phyloP scores from a whole-genome alignment of 2,329 filamentous ascomycete species.

The Sclerotinia minor region DNA sequence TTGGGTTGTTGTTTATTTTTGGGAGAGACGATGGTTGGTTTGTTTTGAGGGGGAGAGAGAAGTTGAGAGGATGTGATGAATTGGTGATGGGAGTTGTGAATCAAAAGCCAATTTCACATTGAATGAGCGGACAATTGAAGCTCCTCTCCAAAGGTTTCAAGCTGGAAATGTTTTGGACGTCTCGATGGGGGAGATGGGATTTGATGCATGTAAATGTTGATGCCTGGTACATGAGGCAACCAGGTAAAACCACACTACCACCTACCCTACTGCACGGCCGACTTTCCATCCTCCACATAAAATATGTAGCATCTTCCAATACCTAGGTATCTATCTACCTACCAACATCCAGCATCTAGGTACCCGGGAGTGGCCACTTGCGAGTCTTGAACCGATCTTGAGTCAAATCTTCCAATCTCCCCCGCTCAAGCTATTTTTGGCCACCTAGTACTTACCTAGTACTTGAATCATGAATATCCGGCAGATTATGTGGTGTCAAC shows the following conservation, averaged over 20 bases:
- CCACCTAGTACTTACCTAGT: neutral
- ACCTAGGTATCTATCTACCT: too few relatives aligned
- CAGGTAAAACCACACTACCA: too few relatives aligned
- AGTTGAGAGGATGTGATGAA: neutral
- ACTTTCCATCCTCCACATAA: too few relatives aligned
- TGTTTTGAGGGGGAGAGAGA: neutral
- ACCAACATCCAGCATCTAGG: neutral
- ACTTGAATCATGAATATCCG: constrained; percentile 1
- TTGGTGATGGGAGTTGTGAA: neutral
- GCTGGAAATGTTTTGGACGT: constrained; percentile 17
- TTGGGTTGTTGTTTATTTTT: neutral
- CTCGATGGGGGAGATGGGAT: neutral
- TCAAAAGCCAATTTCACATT: constrained; percentile 17
- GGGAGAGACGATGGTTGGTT: neutral
- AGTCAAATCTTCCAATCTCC: neutral
- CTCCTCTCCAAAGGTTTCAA: constrained; percentile 18
- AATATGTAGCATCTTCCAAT: too few relatives aligned
- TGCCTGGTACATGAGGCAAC: neutral
- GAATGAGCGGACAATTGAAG: constrained; percentile 10
- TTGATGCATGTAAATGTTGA: neutral
- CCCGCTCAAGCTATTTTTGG: neutral
- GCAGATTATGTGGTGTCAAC: neutral
- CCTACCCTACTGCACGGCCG: too few relatives aligned
- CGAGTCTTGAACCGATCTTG: neutral
- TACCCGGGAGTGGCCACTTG: neutral